A percentile compares a stretch with the other conserved stretches of the same genome.
These are phyloP conservation scores for Spencermartinsiella europaea DNA, from an alignment of 805 yeast genomes.

Conservation along the genomic window DNA sequence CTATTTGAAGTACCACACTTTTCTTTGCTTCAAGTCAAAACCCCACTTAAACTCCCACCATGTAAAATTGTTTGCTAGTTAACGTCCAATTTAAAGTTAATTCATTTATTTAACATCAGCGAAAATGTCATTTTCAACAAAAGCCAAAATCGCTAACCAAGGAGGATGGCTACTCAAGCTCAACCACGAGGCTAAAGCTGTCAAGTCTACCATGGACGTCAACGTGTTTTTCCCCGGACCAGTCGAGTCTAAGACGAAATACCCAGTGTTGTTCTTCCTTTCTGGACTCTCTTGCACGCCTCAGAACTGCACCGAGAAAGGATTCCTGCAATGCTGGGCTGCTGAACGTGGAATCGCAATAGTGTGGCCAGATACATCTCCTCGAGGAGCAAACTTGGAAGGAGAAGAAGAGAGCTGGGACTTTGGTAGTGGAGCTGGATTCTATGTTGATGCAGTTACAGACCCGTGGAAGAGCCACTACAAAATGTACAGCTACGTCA, in stretches of 20 bases:
- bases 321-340: constrained; percentile 78
- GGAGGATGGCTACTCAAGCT: constrained; percentile 76
- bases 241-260: constrained; percentile 25
- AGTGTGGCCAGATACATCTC: constrained; percentile 95
- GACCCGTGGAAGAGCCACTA: constrained; percentile 69
- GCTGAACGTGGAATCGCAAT: constrained; percentile 78
- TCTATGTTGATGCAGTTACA: constrained; percentile 78
- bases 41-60: too few species aligned
- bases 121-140: constrained; percentile 37
- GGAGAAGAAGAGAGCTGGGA: constrained; percentile 87
- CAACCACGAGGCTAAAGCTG: constrained; percentile 60
- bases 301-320: constrained; percentile 89
- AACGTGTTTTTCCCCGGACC: constrained; percentile 74
- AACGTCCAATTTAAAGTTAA: too few species aligned
- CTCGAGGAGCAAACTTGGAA: constrained; percentile 70
- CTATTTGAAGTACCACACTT: too few species aligned
- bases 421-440: constrained; percentile 94
- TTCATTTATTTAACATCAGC: too few species aligned
- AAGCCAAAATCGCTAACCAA: constrained; percentile 53
- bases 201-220: constrained; percentile 72
- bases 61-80: too few species aligned
- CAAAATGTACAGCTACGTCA: constrained; percentile 81
- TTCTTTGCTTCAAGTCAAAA: too few species aligned
- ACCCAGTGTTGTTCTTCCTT: constrained; percentile 75
- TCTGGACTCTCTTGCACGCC: constrained; percentile 94